A percentile compares a stretch with the other conserved stretches of the same genome.
phyloP scores from a whole-genome alignment of 2,329 filamentous ascomycete species.

The Hypoxylon sp. region DNA sequence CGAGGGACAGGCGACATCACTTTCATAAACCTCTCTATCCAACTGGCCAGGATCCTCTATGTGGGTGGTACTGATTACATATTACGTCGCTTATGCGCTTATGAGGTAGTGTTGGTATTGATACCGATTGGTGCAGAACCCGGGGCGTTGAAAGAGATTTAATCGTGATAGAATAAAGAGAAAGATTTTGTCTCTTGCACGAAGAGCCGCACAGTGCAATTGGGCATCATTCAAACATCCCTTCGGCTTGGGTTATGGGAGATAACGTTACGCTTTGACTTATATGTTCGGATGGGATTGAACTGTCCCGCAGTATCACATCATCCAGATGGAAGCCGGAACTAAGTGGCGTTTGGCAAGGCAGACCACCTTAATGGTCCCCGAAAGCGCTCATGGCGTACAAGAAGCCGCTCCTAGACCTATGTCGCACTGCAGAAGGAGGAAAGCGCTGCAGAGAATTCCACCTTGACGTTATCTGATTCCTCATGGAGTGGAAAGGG shows the following conservation, averaged over 20 bases:
- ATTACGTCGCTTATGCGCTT: background rate
- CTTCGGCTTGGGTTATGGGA: constrained; percentile 21
- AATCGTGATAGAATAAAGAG: background rate
- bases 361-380: constrained; percentile 4
- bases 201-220: constrained; percentile 23
- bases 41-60: constrained; percentile 10
- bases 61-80: constrained; percentile 2
- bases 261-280: constrained; percentile 12
- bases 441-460: constrained; percentile 25
- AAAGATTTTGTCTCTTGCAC: background rate
- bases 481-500: constrained; percentile 22
- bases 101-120: constrained; percentile 1
- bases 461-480: constrained; percentile 25
- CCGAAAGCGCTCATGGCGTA: constrained; percentile 1
- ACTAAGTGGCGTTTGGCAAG: constrained; percentile 23
- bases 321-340: constrained; percentile 5
- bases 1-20: constrained; percentile 10
- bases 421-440: constrained; percentile 32
- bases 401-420: constrained; percentile 4
- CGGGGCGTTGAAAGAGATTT: constrained; percentile 5
- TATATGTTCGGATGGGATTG: constrained; percentile 20
- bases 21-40: constrained; percentile 12
- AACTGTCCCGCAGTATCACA: constrained; percentile 16
- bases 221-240: constrained; percentile 1
- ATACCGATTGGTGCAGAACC: background rate